Evolutionary conservation across 495 filamentous ascomycete species (phyloP).

Genomic region (Penicillium egyptiacum): DNA sequence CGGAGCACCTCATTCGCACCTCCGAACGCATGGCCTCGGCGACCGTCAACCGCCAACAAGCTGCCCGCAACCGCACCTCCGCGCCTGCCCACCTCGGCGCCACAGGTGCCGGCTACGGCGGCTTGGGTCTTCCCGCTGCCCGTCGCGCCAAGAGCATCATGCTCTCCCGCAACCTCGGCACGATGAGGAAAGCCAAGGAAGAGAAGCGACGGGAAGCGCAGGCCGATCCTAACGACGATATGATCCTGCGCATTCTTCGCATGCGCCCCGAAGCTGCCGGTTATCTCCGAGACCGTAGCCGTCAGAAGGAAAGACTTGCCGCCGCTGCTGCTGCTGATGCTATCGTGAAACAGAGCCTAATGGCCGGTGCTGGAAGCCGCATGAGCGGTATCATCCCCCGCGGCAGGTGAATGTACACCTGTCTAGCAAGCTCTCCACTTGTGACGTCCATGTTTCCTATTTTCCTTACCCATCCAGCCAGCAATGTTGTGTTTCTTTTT

Average conservation of each 20-base stretch:
- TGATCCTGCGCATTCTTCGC: conserved; percentile 92
- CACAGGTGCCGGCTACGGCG: conserved; percentile 59
- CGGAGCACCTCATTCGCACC: conserved; percentile 86
- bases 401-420: conserved; percentile 2
- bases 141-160: conserved; percentile 89
- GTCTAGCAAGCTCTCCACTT: conserved; percentile 1
- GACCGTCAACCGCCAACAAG: conserved; percentile 74
- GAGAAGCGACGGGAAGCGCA: conserved; percentile 94
- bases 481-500: not conserved
- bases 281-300: conserved; percentile 86
- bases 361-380: conserved; percentile 61
- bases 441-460: not conserved
- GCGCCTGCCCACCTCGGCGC: conserved; percentile 64
- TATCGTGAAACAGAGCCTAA: conserved; percentile 91
- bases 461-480: conserved; percentile 1
- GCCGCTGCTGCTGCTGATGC: conserved; percentile 87
- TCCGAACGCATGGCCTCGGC: conserved; percentile 94
- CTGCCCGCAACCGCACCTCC: conserved; percentile 65
- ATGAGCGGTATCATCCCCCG: conserved; percentile 58
- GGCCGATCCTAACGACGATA: conserved; percentile 95
- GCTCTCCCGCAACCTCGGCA: conserved; percentile 91
- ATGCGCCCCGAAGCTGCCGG: conserved; percentile 93
- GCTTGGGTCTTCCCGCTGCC: conserved; percentile 68
- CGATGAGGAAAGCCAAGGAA: conserved; percentile 92
- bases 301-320: conserved; percentile 91